These are phyloP conservation scores for Pichia insulana DNA, from an alignment of 805 yeast genomes.

Conservation along the genomic window DNA sequence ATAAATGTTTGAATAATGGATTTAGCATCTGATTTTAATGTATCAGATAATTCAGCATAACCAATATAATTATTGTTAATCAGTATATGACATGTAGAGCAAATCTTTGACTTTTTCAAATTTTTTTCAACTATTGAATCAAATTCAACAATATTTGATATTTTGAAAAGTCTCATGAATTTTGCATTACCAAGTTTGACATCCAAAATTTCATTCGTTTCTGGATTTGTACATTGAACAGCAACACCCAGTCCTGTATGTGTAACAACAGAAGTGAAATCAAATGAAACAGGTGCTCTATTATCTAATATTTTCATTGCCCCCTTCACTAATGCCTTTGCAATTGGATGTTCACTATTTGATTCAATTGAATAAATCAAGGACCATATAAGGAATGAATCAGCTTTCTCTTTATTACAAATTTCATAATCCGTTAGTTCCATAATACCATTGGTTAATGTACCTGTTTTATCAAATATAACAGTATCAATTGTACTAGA, in stretches of 20 bases:
- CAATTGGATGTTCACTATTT: conserved; percentile 84
- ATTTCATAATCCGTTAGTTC: conserved; percentile 25
- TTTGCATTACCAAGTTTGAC: conserved; percentile 50
- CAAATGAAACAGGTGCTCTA: conserved; percentile 6
- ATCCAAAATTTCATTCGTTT: conserved; percentile 13
- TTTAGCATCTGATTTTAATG: conserved; percentile 55
- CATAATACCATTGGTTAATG: conserved; percentile 84
- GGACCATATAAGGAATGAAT: conserved; percentile 36
- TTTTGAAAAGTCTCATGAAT: conserved; percentile 26
- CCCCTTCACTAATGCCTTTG: conserved; percentile 50
- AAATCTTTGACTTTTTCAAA: conserved; percentile 9
- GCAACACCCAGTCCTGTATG: conserved; percentile 39
- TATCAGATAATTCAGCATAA: conserved; percentile 56
- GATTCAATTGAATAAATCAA: conserved; percentile 52
- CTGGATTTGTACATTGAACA: conserved; percentile 16
- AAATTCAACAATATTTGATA: conserved; percentile 18
- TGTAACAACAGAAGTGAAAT: conserved; percentile 29
- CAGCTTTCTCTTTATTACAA: conserved; percentile 3
- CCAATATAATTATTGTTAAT: conserved; percentile 57
- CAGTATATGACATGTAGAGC: conserved; percentile 32
- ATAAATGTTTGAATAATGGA: conserved; percentile 50
- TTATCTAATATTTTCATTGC: conserved; percentile 10
- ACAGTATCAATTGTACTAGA: conserved; percentile 57
- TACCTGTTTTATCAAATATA: conserved; percentile 93
- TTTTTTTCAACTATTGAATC: conserved; percentile 6